Conservation (phyloP, 2,329 filamentous ascomycete species). For the Zymoseptoria pseudotritici region DNA sequence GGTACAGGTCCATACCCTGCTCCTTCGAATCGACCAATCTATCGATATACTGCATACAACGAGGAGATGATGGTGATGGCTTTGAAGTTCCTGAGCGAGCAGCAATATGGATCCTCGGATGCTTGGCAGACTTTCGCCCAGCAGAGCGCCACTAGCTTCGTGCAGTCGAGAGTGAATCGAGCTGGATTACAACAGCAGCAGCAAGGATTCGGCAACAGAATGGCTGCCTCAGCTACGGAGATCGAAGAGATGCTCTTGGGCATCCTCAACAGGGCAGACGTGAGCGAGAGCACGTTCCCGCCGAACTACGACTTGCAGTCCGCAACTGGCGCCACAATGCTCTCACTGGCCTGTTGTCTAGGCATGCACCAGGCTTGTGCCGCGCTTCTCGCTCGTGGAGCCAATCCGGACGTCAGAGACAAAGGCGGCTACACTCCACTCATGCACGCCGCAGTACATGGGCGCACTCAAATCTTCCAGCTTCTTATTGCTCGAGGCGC, state of each 20-base stretch:
- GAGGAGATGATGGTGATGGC: conserved; percentile 55
- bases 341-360: conserved; percentile 69
- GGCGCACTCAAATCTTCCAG: conserved; percentile 67
- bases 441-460: conserved; percentile 72
- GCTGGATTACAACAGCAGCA: conserved; percentile 14
- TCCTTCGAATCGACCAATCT: conserved; percentile 25
- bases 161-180: conserved; percentile 16
- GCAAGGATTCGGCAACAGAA: conserved; percentile 12
- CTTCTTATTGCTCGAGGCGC: conserved; percentile 67
- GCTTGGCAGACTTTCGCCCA: conserved; percentile 26
- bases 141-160: conserved; percentile 20
- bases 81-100: conserved; percentile 28
- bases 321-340: conserved; percentile 65
- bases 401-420: conserved; percentile 66
- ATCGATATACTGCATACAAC: conserved; percentile 41
- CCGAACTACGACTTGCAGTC: conserved; percentile 58
- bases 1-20: conserved; percentile 37
- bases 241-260: conserved; percentile 10
- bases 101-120: conserved; percentile 27
- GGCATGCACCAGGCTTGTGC: conserved; percentile 70
- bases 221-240: conserved; percentile 5
- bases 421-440: conserved; percentile 74
- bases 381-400: conserved; percentile 68
- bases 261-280: conserved; percentile 47
- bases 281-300: conserved; percentile 63